Evolutionary conservation across 139 green algal species (phyloP), one percentile per base, ranked within the genome.

Genomic region (Zygnema circumcarinatum): DNA sequence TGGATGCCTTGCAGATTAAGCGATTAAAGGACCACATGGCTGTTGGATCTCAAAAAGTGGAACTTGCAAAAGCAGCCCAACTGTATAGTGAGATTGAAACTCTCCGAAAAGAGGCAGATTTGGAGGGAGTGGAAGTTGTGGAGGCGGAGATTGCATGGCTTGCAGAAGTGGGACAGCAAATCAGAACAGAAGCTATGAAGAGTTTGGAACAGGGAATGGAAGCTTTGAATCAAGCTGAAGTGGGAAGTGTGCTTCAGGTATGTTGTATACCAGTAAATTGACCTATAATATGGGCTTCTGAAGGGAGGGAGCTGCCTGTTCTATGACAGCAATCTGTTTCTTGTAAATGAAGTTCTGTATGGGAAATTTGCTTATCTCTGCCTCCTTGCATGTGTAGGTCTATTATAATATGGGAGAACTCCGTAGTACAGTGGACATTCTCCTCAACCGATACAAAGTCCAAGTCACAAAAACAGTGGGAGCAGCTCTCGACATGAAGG

Each of bases 321-420:
- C n/a, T n/a, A n/a, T n/a, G n/a, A n/a, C n/a, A n/a, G n/a, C n/a
- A n/a, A n/a, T n/a, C n/a, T n/a, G n/a, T n/a, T n/a, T n/a, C n/a
- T n/a, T n/a, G n/a, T n/a, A n/a, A n/a, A n/a, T n/a, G n/a, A n/a
- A n/a, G n/a, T n/a, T n/a, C n/a, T n/a, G n/a, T n/a, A n/a, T n/a
- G n/a, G n/a, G n/a, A n/a, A n/a, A n/a, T n/a, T n/a, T 47, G 75
- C 32, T 76, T 35, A 42, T 42, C 11, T 75, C 3, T 83, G 32
- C 16, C 35, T 78, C 11, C 7, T 78, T 3, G 7, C 69, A 29
- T 78, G 7, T 78, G 35, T 16, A 91, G 87, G 87, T 91, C 20
- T 91, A 90, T 54, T 91, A 67, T 76, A 91, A 91, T 75, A 88
- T 91, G 82, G 87, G 87, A 22, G 87, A 90, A 76, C 74, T 91